These are phyloP conservation scores for Sugiyamaella japonica DNA, from an alignment of 1,139 yeast species.

Conservation along the genomic window DNA sequence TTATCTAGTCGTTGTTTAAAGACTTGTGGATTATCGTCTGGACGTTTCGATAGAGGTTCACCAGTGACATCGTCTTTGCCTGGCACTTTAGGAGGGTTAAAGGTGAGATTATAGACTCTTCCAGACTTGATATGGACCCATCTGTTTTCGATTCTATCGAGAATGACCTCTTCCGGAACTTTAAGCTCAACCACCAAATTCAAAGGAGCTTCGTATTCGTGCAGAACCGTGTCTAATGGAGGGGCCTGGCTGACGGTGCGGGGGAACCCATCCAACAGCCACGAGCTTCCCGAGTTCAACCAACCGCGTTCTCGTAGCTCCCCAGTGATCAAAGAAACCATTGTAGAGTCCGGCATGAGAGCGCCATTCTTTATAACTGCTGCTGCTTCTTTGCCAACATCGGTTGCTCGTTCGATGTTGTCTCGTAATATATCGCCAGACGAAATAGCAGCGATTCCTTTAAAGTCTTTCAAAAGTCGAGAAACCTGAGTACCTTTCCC, in stretches of 20 bases:
- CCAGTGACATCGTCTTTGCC: constrained; percentile 88
- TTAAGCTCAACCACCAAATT: constrained; percentile 80
- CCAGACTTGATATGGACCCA: constrained; percentile 87
- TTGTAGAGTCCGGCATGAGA: constrained; percentile 69
- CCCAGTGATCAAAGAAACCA: constrained; percentile 57
- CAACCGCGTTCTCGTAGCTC: constrained; percentile 51
- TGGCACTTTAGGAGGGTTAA: constrained; percentile 82
- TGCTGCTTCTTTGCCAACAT: constrained; percentile 60
- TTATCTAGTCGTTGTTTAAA: constrained; percentile 65
- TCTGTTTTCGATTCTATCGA: constrained; percentile 78
- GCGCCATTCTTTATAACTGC: constrained; percentile 60
- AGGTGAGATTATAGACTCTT: constrained; percentile 77
- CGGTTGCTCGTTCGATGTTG: constrained; percentile 58
- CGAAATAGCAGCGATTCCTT: constrained; percentile 53
- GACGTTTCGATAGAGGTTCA: constrained; percentile 73
- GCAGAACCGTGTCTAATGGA: constrained; percentile 53
- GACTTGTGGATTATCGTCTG: constrained; percentile 75
- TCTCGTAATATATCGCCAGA: constrained; percentile 81
- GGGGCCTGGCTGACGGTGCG: constrained; percentile 73
- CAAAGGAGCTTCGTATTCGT: constrained; percentile 45
- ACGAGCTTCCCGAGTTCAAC: constrained; percentile 51
- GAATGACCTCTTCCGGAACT: constrained; percentile 76
- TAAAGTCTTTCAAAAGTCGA: constrained; percentile 56
- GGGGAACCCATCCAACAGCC: constrained; percentile 93
- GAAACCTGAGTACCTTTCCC: constrained; percentile 91